Base-by-base conservation (phyloP, 164 flowering plant genomes). In the Kalanchoe fedtschenkoi region DNA sequence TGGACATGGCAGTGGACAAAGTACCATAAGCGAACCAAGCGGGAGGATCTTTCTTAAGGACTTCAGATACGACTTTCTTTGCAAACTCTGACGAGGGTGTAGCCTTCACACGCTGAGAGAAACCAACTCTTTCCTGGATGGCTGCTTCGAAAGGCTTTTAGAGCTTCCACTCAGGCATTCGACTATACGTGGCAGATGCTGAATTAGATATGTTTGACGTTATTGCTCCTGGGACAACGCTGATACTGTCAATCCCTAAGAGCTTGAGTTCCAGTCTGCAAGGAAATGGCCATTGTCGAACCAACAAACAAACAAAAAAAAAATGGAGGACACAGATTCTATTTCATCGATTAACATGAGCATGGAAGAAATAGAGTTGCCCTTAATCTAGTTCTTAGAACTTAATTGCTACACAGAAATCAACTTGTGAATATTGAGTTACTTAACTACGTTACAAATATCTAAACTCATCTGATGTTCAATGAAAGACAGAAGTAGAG, bases 21-120 rank as follows among this genome's bases (percentile, higher is more conserved):
- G 56, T 69, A 22, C 96, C 95, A 44, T 58, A 75, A 1, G 87
- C 69, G 74, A 82, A 87, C 96, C 95, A 92, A 39, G 87, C 78
- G 1, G 87, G 88, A 0, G 96, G 88, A 17, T 83, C 82, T 54
- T 81, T 68, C 79, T 82, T 80, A 58, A 89, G 78, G 38, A 92
- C 67, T 7, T 65, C 76, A 30, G 80, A 69, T 5, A 86, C 95
- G 0, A 90, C 76, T 65, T 77, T 82, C 76, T 79, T 77, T 1
- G 96, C 96, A 72, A 91, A 85, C 67, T 75, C 89, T 2, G 87
- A 86, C n/a, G 89, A 28, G 9, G 96, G 88, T 44, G 88, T 89
- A 6, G 86, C 41, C 5, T 71, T 78, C 4, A 62, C 14, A 33
- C 70, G 71, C 34, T 87, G 98, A 17, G 96, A 87, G 1, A 72